These are phyloP conservation scores for Aschersonia sp. DNA, from an alignment of 2,329 filamentous ascomycete genomes.

Conservation along the genomic window DNA sequence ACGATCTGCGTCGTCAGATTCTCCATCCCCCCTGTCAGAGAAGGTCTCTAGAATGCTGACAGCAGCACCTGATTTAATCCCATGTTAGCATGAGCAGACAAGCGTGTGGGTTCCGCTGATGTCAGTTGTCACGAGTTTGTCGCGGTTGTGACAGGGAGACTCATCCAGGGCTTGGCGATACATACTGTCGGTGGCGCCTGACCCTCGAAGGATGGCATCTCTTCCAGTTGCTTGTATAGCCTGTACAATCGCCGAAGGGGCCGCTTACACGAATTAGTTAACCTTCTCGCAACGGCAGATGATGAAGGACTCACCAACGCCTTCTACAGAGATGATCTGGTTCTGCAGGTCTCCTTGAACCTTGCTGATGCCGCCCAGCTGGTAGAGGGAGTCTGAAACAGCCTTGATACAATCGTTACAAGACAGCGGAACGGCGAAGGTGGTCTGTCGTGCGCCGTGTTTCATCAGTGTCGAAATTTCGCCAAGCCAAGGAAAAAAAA, in stretches of 20 bases:
- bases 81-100: slow-evolving; percentile 2
- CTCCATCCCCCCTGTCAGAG: slow-evolving; percentile 39
- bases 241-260: slow-evolving; percentile 77
- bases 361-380: slow-evolving; percentile 66
- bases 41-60: slow-evolving; percentile 92
- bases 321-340: slow-evolving; percentile 73
- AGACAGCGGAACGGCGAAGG: slow-evolving; percentile 87
- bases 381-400: slow-evolving; percentile 64
- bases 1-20: slow-evolving; percentile 24
- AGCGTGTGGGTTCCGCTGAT: too few relatives aligned
- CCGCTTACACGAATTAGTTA: slow-evolving; percentile 29
- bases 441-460: slow-evolving; percentile 45
- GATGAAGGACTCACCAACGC: slow-evolving; percentile 45
- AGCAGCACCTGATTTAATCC: slow-evolving; percentile 45
- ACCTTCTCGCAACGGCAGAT: too few relatives aligned
- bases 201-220: slow-evolving; percentile 87
- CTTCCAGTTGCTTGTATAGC: slow-evolving; percentile 82
- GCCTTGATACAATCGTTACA: slow-evolving; percentile 82
- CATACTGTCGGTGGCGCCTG: slow-evolving; percentile 71
- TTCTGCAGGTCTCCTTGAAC: slow-evolving; percentile 71
- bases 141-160: neutral
- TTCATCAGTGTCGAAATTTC: slow-evolving; percentile 16
- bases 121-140: too few relatives aligned
- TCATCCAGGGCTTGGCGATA: slow-evolving; percentile 9
- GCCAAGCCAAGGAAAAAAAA: slow-evolving; percentile 5